phyloP scores from a whole-genome alignment of 1,284 basidiomycete species.

The Golubevia sp. region DNA sequence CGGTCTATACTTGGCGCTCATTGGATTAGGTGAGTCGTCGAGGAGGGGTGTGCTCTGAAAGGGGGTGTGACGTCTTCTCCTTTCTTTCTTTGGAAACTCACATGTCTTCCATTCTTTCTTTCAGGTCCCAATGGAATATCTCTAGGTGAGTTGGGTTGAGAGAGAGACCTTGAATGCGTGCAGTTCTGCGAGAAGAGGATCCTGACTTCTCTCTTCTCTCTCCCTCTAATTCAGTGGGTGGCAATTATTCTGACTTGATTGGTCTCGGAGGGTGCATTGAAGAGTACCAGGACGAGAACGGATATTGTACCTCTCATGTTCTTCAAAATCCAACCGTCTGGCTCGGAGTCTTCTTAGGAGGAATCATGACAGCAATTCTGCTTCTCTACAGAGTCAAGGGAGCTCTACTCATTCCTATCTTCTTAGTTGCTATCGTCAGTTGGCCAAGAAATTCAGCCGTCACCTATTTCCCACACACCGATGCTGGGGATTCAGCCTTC shows the following conservation, averaged over 20 bases:
- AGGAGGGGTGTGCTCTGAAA: background rate
- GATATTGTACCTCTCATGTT: slow-evolving; percentile 73
- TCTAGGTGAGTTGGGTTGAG: too few species aligned
- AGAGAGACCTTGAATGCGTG: too few species aligned
- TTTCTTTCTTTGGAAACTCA: background rate
- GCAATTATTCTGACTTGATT: slow-evolving; percentile 73
- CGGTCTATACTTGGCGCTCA: slow-evolving; percentile 71
- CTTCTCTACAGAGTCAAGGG: slow-evolving; percentile 86
- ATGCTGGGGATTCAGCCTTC: slow-evolving; percentile 73
- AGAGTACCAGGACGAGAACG: slow-evolving; percentile 48
- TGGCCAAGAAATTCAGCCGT: slow-evolving; percentile 82
- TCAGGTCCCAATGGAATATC: slow-evolving; percentile 71
- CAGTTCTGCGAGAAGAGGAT: too few species aligned
- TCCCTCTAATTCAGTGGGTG: too few species aligned
- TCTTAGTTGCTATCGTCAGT: slow-evolving; percentile 82
- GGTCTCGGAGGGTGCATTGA: slow-evolving; percentile 76
- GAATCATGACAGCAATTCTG: slow-evolving; percentile 77
- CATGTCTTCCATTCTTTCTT: background rate
- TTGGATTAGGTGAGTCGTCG: slow-evolving; percentile 56
- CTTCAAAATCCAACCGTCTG: slow-evolving; percentile 78
- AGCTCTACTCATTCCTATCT: slow-evolving; percentile 76
- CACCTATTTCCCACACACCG: slow-evolving; percentile 80
- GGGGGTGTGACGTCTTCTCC: too few species aligned
- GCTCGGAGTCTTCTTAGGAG: slow-evolving; percentile 86
- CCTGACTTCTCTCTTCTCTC: too few species aligned